Percentiles rank a stretch among this genome's conserved stretches.
Evolutionary conservation across 441 rosid species (phyloP).

Genomic region (Syzygium syzygioides): DNA sequence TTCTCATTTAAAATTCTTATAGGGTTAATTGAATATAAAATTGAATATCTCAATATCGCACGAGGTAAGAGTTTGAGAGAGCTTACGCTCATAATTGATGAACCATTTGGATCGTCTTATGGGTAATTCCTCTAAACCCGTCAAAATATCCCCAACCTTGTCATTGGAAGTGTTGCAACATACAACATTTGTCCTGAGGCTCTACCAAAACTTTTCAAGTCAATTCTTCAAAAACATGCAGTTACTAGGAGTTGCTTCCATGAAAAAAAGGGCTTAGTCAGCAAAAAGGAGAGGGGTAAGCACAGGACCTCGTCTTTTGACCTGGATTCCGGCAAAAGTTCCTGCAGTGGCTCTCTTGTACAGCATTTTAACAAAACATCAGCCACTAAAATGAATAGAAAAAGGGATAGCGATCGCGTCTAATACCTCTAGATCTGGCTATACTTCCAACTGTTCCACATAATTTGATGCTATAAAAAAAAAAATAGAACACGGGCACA

Average conservation of each 20-base stretch:
- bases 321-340: too few species aligned
- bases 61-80: too few species aligned
- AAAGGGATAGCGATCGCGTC: neutral
- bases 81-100: too few species aligned
- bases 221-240: neutral
- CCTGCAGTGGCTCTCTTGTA: rapidly evolving
- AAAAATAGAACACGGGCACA: neutral
- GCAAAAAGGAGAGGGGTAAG: neutral
- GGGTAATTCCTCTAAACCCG: too few species aligned
- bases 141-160: too few species aligned
- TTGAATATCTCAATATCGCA: too few species aligned
- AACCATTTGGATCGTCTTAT: too few species aligned
- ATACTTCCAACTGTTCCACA: neutral
- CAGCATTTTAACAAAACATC: neutral
- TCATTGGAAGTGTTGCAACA: too few species aligned
- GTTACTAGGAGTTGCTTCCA: neutral
- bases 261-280: neutral
- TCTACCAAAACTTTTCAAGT: neutral
- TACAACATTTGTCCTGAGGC: neutral
- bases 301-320: neutral
- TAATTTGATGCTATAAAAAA: neutral
- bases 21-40: too few species aligned
- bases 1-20: too few species aligned
- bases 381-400: neutral
- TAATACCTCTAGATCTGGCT: neutral